These are phyloP conservation scores for Acidiella bohemica DNA, from an alignment of 495 filamentous ascomycete genomes.

Conservation along the genomic window DNA sequence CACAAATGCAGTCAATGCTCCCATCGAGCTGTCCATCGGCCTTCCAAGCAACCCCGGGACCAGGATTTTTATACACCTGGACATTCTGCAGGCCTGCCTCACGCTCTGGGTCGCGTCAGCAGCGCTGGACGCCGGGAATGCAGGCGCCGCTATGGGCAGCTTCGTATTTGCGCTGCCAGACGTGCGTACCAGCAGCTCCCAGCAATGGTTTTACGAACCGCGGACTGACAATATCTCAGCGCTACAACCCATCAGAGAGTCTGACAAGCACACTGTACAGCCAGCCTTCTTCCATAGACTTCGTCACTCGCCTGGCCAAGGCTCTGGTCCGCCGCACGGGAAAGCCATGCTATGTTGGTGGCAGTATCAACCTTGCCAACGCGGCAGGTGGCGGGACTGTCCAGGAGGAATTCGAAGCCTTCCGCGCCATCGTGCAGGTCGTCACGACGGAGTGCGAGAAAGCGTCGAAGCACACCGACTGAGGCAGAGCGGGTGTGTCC, in stretches of 20 bases:
- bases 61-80: slow-evolving; percentile 65
- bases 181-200: slow-evolving; percentile 36
- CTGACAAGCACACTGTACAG: slow-evolving; percentile 71
- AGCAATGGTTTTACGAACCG: no score
- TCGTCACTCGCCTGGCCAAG: slow-evolving; percentile 71
- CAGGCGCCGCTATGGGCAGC: slow-evolving; percentile 50
- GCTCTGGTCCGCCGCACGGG: slow-evolving; percentile 56
- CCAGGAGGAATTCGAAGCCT: slow-evolving; percentile 91
- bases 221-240: no score
- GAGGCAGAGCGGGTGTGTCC: no score
- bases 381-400: slow-evolving; percentile 57
- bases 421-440: slow-evolving; percentile 56
- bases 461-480: no score
- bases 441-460: slow-evolving; percentile 45
- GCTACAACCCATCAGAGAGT: slow-evolving; percentile 42
- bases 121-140: slow-evolving; percentile 41
- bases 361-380: slow-evolving; percentile 53
- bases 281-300: slow-evolving; percentile 62
- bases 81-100: slow-evolving; percentile 49
- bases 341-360: slow-evolving; percentile 72
- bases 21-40: slow-evolving; percentile 59
- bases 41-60: slow-evolving; percentile 65
- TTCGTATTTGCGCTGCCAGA: slow-evolving; percentile 90
- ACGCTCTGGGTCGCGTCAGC: slow-evolving; percentile 67
- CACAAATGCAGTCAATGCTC: slow-evolving; percentile 25